A percentile compares a stretch with the other conserved stretches of the same genome.
Conservation (phyloP, 495 filamentous ascomycete species). For the Hypoxylon cercidicola region DNA sequence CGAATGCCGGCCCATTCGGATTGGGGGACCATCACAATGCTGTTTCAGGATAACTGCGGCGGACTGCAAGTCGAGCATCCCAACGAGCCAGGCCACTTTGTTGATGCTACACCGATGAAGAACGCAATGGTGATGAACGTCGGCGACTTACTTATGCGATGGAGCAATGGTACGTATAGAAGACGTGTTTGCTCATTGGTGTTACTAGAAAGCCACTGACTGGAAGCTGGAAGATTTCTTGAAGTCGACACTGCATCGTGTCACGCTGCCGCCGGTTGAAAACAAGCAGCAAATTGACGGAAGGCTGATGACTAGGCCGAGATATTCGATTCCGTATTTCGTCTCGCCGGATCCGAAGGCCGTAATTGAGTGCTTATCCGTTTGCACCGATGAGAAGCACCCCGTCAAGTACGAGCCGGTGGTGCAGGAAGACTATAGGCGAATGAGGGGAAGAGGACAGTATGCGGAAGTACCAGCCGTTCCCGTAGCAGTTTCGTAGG, state of each 20-base stretch:
- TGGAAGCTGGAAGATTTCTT: conserved; percentile 53
- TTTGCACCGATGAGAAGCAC: conserved; percentile 52
- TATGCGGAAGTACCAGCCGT: conserved; percentile 49
- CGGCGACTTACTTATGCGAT: conserved; percentile 68
- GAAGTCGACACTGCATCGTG: conserved; percentile 66
- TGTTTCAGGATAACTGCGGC: conserved; percentile 64
- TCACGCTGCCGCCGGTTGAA: conserved; percentile 56
- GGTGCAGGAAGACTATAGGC: conserved; percentile 61
- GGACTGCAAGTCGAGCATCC: conserved; percentile 69
- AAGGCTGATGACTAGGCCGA: conserved; percentile 59
- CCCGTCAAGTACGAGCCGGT: conserved; percentile 64
- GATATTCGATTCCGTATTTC: conserved; percentile 74
- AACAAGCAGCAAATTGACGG: conserved; percentile 49
- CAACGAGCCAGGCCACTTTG: conserved; percentile 57
- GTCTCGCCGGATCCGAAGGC: conserved; percentile 63
- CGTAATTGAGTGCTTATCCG: conserved; percentile 66
- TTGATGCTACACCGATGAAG: conserved; percentile 61
- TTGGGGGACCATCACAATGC: conserved; percentile 61
- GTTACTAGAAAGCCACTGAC: conserved; percentile 17
- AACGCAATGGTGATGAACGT: conserved; percentile 68
- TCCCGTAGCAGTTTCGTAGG: conserved; percentile 18
- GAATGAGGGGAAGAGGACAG: conserved; percentile 63
- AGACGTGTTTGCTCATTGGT: background rate
- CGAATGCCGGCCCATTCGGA: conserved; percentile 66
- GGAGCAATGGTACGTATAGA: conserved; percentile 64